Evolutionary conservation across 169 alveolate genomes (phyloP).

Genomic region (Hepatocystis sp.): DNA sequence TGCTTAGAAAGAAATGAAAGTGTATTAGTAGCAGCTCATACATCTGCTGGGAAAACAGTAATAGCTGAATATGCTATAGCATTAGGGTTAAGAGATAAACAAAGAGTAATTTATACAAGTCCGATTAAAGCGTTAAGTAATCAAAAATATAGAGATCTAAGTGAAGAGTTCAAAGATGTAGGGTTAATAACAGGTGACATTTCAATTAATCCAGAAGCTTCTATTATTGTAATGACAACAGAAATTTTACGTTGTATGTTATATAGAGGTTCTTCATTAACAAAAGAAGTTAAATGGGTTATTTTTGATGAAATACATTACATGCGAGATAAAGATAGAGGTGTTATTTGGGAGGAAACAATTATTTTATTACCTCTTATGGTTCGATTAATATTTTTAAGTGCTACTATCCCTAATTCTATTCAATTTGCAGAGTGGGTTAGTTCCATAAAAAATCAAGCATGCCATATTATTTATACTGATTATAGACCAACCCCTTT

Average conservation of each 20-base stretch:
- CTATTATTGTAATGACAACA: constrained; percentile 99
- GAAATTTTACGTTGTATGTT: constrained; percentile 98
- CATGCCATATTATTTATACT: constrained; percentile 98
- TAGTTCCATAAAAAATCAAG: constrained; percentile 96
- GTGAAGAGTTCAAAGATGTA: constrained; percentile 97
- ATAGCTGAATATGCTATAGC: constrained; percentile 99
- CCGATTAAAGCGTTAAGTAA: constrained; percentile 99
- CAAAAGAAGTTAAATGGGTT: constrained; percentile 92
- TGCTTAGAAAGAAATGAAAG: constrained; percentile 96
- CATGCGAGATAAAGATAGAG: constrained; percentile 99
- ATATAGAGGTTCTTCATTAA: constrained; percentile 98
- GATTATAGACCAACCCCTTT: constrained; percentile 99
- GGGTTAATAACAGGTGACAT: constrained; percentile 99
- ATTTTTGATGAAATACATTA: constrained; percentile 99
- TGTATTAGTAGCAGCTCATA: constrained; percentile 99
- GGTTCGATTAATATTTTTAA: constrained; percentile 96
- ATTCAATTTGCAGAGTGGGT: constrained; percentile 99
- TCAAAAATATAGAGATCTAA: constrained; percentile 98
- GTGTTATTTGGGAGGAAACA: constrained; percentile 99
- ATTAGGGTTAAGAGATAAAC: constrained; percentile 95
- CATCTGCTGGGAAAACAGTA: constrained; percentile 99
- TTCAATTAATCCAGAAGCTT: constrained; percentile 97
- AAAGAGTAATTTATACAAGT: constrained; percentile 98
- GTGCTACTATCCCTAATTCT: constrained; percentile 99
- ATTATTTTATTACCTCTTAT: constrained; percentile 95